These are phyloP conservation scores for Yarrowia keelungensis DNA, from an alignment of 805 yeast genomes.

Conservation along the genomic window DNA sequence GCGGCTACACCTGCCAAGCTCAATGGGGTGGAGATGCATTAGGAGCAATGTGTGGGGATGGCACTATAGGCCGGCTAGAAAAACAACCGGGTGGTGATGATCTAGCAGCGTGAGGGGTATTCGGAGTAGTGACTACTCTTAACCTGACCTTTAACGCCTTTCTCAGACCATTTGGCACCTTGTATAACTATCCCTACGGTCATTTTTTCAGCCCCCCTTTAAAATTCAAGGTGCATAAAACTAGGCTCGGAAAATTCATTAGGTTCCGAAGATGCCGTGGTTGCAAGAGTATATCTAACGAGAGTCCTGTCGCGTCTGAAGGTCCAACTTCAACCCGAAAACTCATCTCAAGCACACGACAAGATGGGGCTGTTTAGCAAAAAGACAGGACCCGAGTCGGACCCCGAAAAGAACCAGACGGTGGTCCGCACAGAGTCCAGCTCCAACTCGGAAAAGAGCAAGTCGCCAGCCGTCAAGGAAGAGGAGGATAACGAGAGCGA, in stretches of 20 bases:
- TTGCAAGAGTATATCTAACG: conserved; percentile 20
- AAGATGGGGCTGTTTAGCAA: conserved; percentile 25
- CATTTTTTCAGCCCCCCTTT: neutral
- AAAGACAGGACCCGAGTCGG: conserved; percentile 7
- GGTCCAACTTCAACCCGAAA: no score
- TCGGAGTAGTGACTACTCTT: neutral
- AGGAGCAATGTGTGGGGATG: conserved; percentile 25
- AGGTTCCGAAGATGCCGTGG: conserved; percentile 34
- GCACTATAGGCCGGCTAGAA: no score
- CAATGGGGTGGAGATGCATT: conserved; percentile 31
- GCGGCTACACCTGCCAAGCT: conserved; percentile 27
- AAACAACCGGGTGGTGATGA: no score
- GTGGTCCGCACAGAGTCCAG: conserved; percentile 28
- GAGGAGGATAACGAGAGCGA: conserved; percentile 2
- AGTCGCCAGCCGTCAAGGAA: conserved; percentile 27
- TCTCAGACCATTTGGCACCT: neutral
- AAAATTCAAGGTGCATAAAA: conserved; percentile 1
- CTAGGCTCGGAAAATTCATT: conserved; percentile 24
- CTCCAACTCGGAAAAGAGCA: conserved; percentile 26
- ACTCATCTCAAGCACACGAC: neutral
- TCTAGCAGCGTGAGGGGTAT: no score
- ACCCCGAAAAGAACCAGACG: conserved; percentile 15
- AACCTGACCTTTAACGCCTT: neutral
- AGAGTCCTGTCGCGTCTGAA: neutral
- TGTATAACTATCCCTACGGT: neutral